Conservation (phyloP, 768 basidiomycete species). For the Suillus lakei region DNA sequence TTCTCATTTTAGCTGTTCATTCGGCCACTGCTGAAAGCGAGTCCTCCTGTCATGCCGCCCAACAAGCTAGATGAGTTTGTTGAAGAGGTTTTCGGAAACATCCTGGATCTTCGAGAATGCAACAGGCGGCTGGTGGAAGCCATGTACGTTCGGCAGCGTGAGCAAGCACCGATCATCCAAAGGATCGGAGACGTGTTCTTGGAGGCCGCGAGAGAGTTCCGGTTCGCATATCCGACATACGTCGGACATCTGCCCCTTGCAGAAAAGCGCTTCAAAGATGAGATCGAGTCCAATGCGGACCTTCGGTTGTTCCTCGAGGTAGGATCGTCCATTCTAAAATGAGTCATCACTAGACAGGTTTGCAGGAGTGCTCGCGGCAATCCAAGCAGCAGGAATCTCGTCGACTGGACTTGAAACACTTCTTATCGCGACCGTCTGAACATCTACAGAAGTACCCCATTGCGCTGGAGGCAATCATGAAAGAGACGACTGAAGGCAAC, state of each 20-base stretch:
- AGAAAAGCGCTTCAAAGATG: constrained; percentile 87
- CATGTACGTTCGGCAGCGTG: constrained; percentile 82
- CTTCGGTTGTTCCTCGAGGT: constrained; percentile 90
- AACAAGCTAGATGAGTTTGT: constrained; percentile 80
- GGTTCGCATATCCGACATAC: constrained; percentile 84
- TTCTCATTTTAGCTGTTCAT: constrained; percentile 52
- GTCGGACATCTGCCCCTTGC: constrained; percentile 84
- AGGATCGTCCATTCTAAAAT: constrained; percentile 12
- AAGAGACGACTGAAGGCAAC: constrained; percentile 81
- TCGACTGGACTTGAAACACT: constrained; percentile 64
- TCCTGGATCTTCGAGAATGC: constrained; percentile 84
- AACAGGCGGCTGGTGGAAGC: constrained; percentile 84
- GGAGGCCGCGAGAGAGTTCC: constrained; percentile 85
- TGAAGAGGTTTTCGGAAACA: constrained; percentile 89
- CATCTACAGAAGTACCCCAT: constrained; percentile 76
- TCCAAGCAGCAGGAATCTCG: constrained; percentile 59
- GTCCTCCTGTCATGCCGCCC: constrained; percentile 58
- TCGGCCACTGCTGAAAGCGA: constrained; percentile 53
- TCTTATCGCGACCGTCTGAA: constrained; percentile 63
- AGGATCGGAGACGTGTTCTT: constrained; percentile 90
- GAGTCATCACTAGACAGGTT: constrained; percentile 7
- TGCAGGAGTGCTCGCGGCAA: constrained; percentile 42
- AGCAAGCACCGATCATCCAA: constrained; percentile 82
- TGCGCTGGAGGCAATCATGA: constrained; percentile 82
- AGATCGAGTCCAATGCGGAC: constrained; percentile 78